Conservation (phyloP, 192 early-diverging fungal species). For the Dissophora globulifera region DNA sequence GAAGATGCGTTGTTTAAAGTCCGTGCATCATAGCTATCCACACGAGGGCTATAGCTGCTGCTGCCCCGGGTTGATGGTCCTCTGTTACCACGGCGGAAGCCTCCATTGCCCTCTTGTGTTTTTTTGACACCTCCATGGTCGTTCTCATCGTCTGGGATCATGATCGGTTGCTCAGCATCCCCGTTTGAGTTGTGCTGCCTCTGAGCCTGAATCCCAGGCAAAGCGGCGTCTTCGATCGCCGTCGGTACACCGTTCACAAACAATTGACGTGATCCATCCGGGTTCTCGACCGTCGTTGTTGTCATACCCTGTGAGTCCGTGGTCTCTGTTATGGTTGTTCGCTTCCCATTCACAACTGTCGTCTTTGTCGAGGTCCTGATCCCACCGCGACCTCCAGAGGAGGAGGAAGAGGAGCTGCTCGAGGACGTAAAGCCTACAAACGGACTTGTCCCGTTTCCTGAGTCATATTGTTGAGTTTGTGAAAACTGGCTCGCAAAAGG, state of each 20-base stretch:
- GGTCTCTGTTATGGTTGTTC: conserved; percentile 42
- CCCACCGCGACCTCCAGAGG: conserved; percentile 23
- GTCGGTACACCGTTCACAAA: conserved; percentile 34
- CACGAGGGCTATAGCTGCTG: no score
- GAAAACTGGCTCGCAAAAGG: conserved; percentile 20
- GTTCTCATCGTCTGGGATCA: conserved; percentile 27
- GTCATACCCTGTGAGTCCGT: conserved; percentile 43
- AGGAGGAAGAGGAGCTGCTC: conserved; percentile 19
- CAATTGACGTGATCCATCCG: conserved; percentile 26
- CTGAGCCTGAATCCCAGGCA: background rate
- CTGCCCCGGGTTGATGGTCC: no score
- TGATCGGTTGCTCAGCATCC: conserved; percentile 17
- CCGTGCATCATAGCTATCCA: no score
- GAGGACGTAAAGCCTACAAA: conserved; percentile 16
- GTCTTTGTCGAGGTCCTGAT: conserved; percentile 31
- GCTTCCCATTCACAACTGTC: conserved; percentile 36
- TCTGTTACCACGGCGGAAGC: background rate
- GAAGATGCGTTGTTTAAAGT: background rate
- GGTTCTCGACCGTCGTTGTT: conserved; percentile 30
- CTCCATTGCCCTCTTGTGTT: background rate
- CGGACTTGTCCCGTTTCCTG: conserved; percentile 27
- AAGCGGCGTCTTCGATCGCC: conserved; percentile 19
- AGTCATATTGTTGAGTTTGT: conserved; percentile 6
- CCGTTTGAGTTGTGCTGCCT: no score
- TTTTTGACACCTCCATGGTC: background rate